phyloP scores from a whole-genome alignment of 495 filamentous ascomycete genomes.

The Glutinoglossum americanum region DNA sequence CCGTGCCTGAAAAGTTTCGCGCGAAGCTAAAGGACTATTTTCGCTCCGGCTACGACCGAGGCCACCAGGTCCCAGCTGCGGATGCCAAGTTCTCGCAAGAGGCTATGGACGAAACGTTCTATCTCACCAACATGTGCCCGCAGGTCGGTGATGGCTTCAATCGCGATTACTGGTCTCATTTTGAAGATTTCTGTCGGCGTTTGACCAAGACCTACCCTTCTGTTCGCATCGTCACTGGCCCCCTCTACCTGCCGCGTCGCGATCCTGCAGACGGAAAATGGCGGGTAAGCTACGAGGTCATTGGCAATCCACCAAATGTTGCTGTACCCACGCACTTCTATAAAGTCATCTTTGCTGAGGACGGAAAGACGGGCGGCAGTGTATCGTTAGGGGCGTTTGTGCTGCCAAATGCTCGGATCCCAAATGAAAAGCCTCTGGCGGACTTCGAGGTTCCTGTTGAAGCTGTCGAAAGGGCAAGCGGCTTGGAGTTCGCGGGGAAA shows the following conservation, averaged over 20 bases:
- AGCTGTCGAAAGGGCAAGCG: constrained; percentile 74
- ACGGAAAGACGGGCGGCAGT: constrained; percentile 45
- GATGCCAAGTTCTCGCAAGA: constrained; percentile 88
- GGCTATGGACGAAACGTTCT: constrained; percentile 89
- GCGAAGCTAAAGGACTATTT: constrained; percentile 81
- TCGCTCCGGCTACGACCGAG: constrained; percentile 60
- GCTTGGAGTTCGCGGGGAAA: constrained; percentile 71
- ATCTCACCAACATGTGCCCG: constrained; percentile 87
- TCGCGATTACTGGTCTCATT: constrained; percentile 95
- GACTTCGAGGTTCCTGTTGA: constrained; percentile 93
- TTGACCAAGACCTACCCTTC: constrained; percentile 63
- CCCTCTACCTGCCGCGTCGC: constrained; percentile 68
- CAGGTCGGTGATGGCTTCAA: constrained; percentile 97
- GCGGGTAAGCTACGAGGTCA: constrained; percentile 91
- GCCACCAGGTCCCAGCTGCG: constrained; percentile 77
- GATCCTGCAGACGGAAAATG: constrained; percentile 72
- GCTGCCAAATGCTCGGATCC: constrained; percentile 76
- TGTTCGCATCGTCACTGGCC: constrained; percentile 82
- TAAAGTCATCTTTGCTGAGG: constrained; percentile 92
- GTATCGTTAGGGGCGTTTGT: constrained; percentile 91
- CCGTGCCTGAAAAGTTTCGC: constrained; percentile 68
- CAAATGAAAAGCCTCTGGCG: constrained; percentile 58
- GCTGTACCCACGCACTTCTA: constrained; percentile 97
- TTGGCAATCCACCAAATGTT: constrained; percentile 80
- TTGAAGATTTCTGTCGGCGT: constrained; percentile 86